Evolutionary conservation across 306 rosid species (phyloP).

Genomic region (Quercus suber): DNA sequence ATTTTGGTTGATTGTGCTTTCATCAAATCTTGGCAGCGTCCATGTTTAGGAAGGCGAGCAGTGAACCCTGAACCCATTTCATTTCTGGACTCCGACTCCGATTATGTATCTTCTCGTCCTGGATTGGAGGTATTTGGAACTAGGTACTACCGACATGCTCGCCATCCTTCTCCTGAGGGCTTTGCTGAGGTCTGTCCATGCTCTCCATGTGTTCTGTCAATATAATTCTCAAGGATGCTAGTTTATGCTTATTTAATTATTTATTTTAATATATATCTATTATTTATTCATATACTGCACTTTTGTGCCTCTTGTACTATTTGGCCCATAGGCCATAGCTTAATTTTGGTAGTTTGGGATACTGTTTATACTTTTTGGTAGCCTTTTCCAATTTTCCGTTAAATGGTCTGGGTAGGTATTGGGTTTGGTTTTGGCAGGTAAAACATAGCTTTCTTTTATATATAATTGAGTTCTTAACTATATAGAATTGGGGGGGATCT

Average conservation of each 20-base stretch:
- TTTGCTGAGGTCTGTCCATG: slow-evolving; percentile 62
- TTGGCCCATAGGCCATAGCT: neutral
- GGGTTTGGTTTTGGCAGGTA: neutral
- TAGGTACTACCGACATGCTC: slow-evolving; percentile 58
- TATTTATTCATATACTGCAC: too few species aligned
- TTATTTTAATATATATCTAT: neutral
- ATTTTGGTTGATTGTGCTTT: slow-evolving; percentile 16
- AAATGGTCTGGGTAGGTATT: neutral
- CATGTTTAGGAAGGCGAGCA: slow-evolving; percentile 53
- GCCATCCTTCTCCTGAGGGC: slow-evolving; percentile 65
- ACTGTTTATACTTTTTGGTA: neutral
- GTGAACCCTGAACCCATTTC: slow-evolving; percentile 55
- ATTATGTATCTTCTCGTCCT: slow-evolving; percentile 37
- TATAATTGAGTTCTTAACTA: too few species aligned
- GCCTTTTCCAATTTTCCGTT: neutral
- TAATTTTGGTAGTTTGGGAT: neutral
- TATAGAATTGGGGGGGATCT: neutral
- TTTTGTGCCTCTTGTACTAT: neutral
- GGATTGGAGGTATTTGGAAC: slow-evolving; percentile 50
- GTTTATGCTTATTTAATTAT: neutral
- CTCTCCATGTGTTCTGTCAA: neutral
- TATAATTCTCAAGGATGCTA: neutral
- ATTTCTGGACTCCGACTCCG: slow-evolving; percentile 60
- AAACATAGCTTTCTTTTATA: neutral
- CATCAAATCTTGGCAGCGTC: slow-evolving; percentile 52